A percentile compares a stretch with the other conserved stretches of the same genome.
Conservation (phyloP, 495 filamentous ascomycete genomes). For the Polyplosphaeria fusca region DNA sequence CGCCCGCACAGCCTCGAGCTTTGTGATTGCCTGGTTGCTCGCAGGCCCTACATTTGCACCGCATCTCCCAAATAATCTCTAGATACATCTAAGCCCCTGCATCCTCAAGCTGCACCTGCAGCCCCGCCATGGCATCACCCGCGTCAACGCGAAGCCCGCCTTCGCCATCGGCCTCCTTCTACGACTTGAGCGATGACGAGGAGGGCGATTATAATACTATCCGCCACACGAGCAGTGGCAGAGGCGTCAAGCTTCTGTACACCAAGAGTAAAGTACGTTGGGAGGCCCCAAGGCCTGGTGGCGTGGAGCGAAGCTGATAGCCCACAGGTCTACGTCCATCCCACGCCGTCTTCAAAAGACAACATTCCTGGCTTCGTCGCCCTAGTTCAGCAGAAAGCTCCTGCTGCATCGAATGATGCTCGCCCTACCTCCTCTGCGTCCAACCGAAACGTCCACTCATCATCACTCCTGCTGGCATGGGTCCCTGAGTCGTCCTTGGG, state of each 20-base stretch:
- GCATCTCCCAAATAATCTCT: too few relatives aligned
- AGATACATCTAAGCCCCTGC: too few relatives aligned
- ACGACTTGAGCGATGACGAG: slow-evolving; percentile 94
- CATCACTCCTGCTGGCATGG: slow-evolving; percentile 82
- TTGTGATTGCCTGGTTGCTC: not conserved
- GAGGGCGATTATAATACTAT: slow-evolving; percentile 96
- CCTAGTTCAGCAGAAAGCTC: slow-evolving; percentile 82
- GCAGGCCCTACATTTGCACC: too few relatives aligned
- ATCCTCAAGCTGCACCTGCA: not conserved
- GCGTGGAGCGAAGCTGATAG: not conserved
- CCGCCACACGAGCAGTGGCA: slow-evolving; percentile 71
- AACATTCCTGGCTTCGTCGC: slow-evolving; percentile 97
- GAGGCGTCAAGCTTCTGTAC: slow-evolving; percentile 91
- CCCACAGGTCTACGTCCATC: slow-evolving; percentile 88
- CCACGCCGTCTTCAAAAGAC: slow-evolving; percentile 86
- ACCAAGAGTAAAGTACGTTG: slow-evolving; percentile 86
- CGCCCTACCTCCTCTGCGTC: slow-evolving; percentile 52
- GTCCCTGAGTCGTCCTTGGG: slow-evolving; percentile 86
- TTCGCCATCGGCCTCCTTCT: slow-evolving; percentile 88
- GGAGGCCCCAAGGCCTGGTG: not conserved
- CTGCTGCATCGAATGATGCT: slow-evolving; percentile 36
- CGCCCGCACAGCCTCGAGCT: not conserved
- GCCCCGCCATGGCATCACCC: slow-evolving; percentile 23
- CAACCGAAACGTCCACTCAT: slow-evolving; percentile 51
- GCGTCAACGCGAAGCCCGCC: slow-evolving; percentile 42